Evolutionary conservation across 2,329 filamentous ascomycete genomes (phyloP).

Genomic region (Akanthomyces lecanii): DNA sequence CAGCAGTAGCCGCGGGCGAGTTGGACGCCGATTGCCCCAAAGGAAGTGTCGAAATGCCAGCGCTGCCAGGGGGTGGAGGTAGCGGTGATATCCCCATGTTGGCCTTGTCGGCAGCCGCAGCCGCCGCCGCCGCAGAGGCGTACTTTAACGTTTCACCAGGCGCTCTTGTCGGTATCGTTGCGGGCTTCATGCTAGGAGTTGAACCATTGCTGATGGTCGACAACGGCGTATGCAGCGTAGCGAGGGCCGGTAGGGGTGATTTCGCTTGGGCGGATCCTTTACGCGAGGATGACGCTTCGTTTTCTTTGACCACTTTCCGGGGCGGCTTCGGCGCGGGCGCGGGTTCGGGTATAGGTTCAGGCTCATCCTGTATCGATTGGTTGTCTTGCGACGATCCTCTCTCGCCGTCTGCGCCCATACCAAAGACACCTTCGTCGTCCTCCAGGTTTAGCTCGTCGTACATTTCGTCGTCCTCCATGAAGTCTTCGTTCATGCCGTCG

Average conservation of each 20-base stretch:
- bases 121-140: constrained; percentile 90
- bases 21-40: constrained; percentile 27
- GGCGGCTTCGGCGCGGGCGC: constrained; percentile 40
- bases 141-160: constrained; percentile 93
- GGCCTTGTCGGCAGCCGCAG: constrained; percentile 80
- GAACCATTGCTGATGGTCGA: constrained; percentile 57
- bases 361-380: constrained; percentile 85
- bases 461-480: constrained; percentile 88
- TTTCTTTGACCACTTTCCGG: constrained; percentile 57
- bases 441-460: constrained; percentile 93
- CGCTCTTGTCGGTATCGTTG: constrained; percentile 75
- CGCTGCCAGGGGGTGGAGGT: constrained; percentile 75
- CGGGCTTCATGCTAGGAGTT: constrained; percentile 80
- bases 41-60: constrained; percentile 46
- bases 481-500: constrained; percentile 83
- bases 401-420: constrained; percentile 76
- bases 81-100: constrained; percentile 90
- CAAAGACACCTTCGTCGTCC: constrained; percentile 85
- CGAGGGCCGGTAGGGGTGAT: constrained; percentile 87
- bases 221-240: constrained; percentile 76
- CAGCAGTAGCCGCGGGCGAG: constrained; percentile 41
- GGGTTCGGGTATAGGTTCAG: constrained; percentile 47
- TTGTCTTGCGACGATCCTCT: constrained; percentile 91
- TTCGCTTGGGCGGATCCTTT: constrained; percentile 87
- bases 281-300: constrained; percentile 44